Conservation (phyloP, 176 grass and related monocot species). For the Musa beccarii region DNA sequence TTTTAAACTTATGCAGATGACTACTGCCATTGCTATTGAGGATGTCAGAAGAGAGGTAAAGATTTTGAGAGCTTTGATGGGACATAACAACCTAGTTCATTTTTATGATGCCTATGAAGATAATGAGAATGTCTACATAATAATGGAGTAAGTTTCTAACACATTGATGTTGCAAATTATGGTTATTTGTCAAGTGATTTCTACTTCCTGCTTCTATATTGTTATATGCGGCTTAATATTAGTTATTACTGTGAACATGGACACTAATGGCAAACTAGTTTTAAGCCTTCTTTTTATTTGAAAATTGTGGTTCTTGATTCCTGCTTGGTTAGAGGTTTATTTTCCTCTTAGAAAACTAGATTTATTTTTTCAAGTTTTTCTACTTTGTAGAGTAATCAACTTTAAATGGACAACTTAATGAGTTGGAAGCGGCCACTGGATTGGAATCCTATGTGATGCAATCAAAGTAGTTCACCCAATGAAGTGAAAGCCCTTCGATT, state of each 20-base stretch:
- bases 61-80: slow-evolving; percentile 62
- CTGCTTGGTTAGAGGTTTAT: too few relatives aligned
- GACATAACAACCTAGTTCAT: slow-evolving; percentile 64
- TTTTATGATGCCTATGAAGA: slow-evolving; percentile 76
- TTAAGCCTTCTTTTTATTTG: too few relatives aligned
- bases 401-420: too few relatives aligned
- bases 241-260: not conserved
- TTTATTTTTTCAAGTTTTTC: too few relatives aligned
- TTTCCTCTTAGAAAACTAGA: too few relatives aligned
- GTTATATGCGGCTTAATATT: not conserved
- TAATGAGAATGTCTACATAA: slow-evolving; percentile 57
- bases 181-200: not conserved
- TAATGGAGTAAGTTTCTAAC: slow-evolving; percentile 56
- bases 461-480: too few relatives aligned
- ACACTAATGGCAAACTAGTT: too few relatives aligned
- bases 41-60: slow-evolving; percentile 76
- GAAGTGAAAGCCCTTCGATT: too few relatives aligned
- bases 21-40: slow-evolving; percentile 71
- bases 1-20: slow-evolving; percentile 41
- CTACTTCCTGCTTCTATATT: not conserved
- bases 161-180: not conserved
- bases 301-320: too few relatives aligned
- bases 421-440: too few relatives aligned
- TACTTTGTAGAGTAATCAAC: too few relatives aligned
- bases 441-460: too few relatives aligned